A percentile compares a stretch with the other conserved stretches of the same genome.
These are phyloP conservation scores for Lactifluus rugatus DNA, from an alignment of 768 basidiomycete species.

Conservation along the genomic window DNA sequence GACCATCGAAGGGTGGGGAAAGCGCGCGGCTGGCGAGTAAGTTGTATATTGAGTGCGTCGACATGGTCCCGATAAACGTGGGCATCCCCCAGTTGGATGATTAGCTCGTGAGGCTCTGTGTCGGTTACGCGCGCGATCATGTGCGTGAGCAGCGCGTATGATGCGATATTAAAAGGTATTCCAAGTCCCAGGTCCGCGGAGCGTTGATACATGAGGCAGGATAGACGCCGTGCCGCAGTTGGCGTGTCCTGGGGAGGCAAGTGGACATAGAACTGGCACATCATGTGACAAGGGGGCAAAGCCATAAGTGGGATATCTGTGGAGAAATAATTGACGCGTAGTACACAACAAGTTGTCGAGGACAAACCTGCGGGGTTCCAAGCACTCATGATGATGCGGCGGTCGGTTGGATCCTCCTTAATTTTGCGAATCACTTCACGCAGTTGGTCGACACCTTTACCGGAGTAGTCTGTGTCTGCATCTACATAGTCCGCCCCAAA, in stretches of 20 bases:
- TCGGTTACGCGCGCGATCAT: constrained; percentile 93
- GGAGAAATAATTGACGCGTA: background rate
- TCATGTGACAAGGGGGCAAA: constrained; percentile 95
- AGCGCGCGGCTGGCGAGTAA: constrained; percentile 62
- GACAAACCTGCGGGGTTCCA: constrained; percentile 96
- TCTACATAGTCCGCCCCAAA: constrained; percentile 80
- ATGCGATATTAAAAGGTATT: constrained; percentile 98
- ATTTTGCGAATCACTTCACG: constrained; percentile 85
- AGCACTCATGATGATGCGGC: constrained; percentile 88
- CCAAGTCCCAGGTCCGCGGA: constrained; percentile 96
- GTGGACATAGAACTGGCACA: constrained; percentile 98
- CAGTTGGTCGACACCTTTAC: constrained; percentile 88
- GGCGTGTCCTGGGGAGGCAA: constrained; percentile 51
- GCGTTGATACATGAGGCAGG: constrained; percentile 95
- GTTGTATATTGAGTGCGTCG: constrained; percentile 73
- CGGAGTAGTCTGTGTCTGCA: constrained; percentile 66
- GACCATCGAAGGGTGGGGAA: constrained; percentile 79
- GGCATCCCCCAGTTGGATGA: constrained; percentile 95
- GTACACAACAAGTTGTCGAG: background rate
- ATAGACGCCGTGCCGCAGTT: constrained; percentile 54
- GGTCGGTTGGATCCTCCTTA: constrained; percentile 84
- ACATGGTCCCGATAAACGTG: constrained; percentile 94
- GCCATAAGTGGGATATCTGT: constrained; percentile 92
- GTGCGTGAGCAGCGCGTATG: constrained; percentile 93
- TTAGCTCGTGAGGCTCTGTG: constrained; percentile 79